phyloP scores from a whole-genome alignment of 2,329 filamentous ascomycete genomes.

The Exophiala xenobiotica region DNA sequence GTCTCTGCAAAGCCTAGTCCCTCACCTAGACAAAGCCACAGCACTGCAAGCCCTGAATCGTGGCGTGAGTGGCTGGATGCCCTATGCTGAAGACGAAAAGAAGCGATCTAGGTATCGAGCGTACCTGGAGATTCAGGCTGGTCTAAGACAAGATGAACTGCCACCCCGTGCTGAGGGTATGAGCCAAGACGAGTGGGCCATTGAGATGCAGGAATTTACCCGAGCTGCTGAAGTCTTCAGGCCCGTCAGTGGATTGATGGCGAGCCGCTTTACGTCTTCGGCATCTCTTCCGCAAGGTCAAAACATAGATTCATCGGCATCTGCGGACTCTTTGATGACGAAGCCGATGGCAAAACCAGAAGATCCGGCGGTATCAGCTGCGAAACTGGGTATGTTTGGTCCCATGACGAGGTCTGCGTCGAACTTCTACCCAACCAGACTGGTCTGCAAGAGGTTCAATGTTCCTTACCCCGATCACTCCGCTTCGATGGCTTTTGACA shows the following conservation, averaged over 20 bases:
- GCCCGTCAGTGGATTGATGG: conserved; percentile 89
- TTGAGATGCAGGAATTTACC: conserved; percentile 76
- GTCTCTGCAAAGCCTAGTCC: conserved; percentile 42
- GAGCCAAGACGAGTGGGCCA: conserved; percentile 70
- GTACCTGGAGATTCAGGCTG: conserved; percentile 77
- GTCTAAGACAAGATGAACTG: conserved; percentile 51
- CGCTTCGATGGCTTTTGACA: conserved; percentile 24
- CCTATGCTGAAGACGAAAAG: conserved; percentile 76
- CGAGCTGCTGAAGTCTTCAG: conserved; percentile 79
- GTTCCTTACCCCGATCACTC: conserved; percentile 65
- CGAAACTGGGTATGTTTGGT: conserved; percentile 89
- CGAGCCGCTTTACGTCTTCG: conserved; percentile 81
- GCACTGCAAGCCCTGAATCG: conserved; percentile 68
- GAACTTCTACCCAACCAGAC: conserved; percentile 74
- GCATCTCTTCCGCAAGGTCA: conserved; percentile 43
- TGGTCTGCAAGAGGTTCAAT: conserved; percentile 94
- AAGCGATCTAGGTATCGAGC: conserved; percentile 79
- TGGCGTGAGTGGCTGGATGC: conserved; percentile 67
- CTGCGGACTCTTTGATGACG: conserved; percentile 41
- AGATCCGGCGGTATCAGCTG: conserved; percentile 82
- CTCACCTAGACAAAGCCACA: conserved; percentile 64
- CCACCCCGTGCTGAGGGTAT: conserved; percentile 56
- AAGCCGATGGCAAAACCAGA: conserved; percentile 54
- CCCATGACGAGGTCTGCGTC: conserved; percentile 72
- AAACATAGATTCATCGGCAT: conserved; percentile 28